These are phyloP conservation scores for Epichloe typhina DNA, from an alignment of 2,329 filamentous ascomycete species.

Conservation along the genomic window DNA sequence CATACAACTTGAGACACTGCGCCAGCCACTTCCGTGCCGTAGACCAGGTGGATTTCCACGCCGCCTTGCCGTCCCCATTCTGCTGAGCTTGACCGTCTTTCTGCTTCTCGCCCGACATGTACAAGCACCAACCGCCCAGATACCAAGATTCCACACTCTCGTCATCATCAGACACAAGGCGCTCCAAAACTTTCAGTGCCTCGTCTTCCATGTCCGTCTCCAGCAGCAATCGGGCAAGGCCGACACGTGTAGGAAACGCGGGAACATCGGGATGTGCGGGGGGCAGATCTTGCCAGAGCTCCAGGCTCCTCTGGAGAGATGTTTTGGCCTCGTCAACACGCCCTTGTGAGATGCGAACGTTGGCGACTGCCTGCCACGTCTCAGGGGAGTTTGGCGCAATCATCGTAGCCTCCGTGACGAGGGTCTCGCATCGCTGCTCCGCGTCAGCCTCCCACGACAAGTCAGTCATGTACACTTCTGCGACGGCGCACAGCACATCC, in stretches of 20 bases:
- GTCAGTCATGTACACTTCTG: constrained; percentile 99
- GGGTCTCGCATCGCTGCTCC: constrained; percentile 72
- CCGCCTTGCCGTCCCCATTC: constrained; percentile 19
- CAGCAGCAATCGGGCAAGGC: constrained; percentile 72
- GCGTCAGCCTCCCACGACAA: constrained; percentile 86
- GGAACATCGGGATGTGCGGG: constrained; percentile 61
- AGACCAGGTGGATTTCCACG: constrained; percentile 50
- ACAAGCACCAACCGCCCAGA: constrained; percentile 85
- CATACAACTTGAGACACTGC: constrained; percentile 69
- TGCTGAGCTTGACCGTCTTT: constrained; percentile 23
- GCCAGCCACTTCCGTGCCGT: constrained; percentile 74
- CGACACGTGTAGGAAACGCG: constrained; percentile 76
- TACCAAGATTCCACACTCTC: constrained; percentile 95
- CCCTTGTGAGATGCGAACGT: constrained; percentile 80
- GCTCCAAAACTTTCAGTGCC: constrained; percentile 72
- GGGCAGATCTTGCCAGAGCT: constrained; percentile 68
- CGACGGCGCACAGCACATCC: constrained; percentile 83
- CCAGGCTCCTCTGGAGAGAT: constrained; percentile 67
- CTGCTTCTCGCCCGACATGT: constrained; percentile 61
- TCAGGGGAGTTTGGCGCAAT: constrained; percentile 67
- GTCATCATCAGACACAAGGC: constrained; percentile 79
- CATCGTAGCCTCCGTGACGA: constrained; percentile 82
- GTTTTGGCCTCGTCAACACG: constrained; percentile 66
- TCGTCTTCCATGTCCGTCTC: constrained; percentile 79
- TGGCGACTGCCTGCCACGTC: constrained; percentile 90